Percentiles rank a stretch among this genome's conserved stretches.
These are phyloP conservation scores for Amanita inopinata DNA, from an alignment of 768 basidiomycete genomes.

Conservation along the genomic window DNA sequence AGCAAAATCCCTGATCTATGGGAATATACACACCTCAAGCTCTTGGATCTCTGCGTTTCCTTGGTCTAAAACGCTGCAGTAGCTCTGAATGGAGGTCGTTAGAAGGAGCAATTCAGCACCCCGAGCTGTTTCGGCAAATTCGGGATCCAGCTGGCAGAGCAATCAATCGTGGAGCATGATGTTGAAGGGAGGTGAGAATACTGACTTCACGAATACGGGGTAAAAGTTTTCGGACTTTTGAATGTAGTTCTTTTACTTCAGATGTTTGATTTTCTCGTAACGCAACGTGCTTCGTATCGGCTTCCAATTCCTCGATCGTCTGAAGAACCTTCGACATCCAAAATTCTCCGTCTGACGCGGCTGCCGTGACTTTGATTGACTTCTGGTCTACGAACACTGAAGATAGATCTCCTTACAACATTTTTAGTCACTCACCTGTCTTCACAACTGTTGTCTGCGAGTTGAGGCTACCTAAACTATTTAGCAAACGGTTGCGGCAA, in stretches of 20 bases:
- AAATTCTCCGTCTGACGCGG: slow-evolving; percentile 63
- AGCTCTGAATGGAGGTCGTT: slow-evolving; percentile 62
- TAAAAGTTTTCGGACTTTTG: slow-evolving; percentile 33
- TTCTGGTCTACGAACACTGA: slow-evolving; percentile 30
- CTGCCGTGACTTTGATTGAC: slow-evolving; percentile 43
- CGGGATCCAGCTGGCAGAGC: not conserved
- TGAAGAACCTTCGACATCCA: slow-evolving; percentile 66
- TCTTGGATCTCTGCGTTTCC: slow-evolving; percentile 41
- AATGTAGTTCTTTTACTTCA: slow-evolving; percentile 22
- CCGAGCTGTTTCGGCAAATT: slow-evolving; percentile 49
- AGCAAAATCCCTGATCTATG: too few species aligned
- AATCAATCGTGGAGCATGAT: not conserved
- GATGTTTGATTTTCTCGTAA: not conserved
- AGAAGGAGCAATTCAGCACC: slow-evolving; percentile 66
- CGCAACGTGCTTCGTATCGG: slow-evolving; percentile 57
- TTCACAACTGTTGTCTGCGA: slow-evolving; percentile 41
- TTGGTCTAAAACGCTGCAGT: slow-evolving; percentile 43
- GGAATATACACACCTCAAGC: slow-evolving; percentile 50
- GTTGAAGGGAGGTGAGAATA: not conserved
- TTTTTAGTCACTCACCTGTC: slow-evolving; percentile 30
- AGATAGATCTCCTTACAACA: not conserved
- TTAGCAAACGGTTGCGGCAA: slow-evolving; percentile 63
- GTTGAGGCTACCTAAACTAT: slow-evolving; percentile 67
- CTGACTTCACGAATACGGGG: slow-evolving; percentile 31
- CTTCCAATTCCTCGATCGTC: slow-evolving; percentile 46